Evolutionary conservation across 306 rosid species (phyloP), one percentile per base, ranked within the genome.

Genomic region (Sophora flavescens): DNA sequence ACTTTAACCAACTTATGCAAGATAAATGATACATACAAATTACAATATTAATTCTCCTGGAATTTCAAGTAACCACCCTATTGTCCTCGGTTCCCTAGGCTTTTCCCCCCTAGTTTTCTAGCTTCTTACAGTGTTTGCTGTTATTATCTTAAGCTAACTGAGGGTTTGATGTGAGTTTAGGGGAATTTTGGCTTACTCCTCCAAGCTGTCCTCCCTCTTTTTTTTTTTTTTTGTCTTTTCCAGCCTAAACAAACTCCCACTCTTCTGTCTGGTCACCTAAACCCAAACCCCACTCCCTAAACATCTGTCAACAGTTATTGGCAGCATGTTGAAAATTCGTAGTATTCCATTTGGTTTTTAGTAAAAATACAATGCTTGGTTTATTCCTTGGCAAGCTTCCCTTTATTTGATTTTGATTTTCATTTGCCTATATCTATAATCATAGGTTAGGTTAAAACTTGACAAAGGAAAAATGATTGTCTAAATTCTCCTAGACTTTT

Each of bases 81-180:
- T 68, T n/a, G 22, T 65, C 51, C 45, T 52, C 76, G 18, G 30
- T 42, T 13, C 10, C 54, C 65, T 6, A 11, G 11, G 51, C 50
- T 10, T 36, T 38, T 6, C 8, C 15, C 72, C 8, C 6, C 36
- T 22, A 33, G 74, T 39, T 39, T 26, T 13, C 41, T 39, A 26
- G 73, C 54, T 64, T 64, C n/a, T 6, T 45, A 13, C 72, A 6
- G 13, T 67, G 38, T 28, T 45, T 45, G 38, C 56, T 6, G 14
- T 7, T 6, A 1, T 50, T 50, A 50, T n/a, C 0, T 50, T 14
- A 13, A 50, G 6, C 30, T 66, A 11, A 66, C 71, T 66, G 57
- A 66, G 18, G 72, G 30, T 62, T 32, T 62, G 70, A 33, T 63
- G 53, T 63, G 41, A 67, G 32, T 63, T 75, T 18, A 30, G 58